These are phyloP conservation scores for Colletotrichum limetticola DNA, from an alignment of 2,329 filamentous ascomycete genomes.

Conservation along the genomic window DNA sequence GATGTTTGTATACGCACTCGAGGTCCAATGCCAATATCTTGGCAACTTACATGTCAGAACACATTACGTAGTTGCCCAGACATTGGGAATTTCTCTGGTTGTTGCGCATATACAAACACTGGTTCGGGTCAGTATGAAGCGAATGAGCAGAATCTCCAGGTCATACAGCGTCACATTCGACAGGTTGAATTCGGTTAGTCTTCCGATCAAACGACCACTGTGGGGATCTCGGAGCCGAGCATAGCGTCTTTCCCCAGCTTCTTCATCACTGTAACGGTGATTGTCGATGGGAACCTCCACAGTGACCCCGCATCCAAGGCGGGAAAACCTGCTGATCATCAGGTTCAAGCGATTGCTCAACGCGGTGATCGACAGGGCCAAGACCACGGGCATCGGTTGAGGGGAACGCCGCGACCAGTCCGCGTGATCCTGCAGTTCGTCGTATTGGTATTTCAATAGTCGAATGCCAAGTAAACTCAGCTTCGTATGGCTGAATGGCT, in stretches of 20 bases:
- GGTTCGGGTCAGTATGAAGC: background rate
- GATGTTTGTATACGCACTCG: background rate
- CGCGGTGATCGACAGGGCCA: background rate
- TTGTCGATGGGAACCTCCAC: background rate
- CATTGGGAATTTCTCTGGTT: background rate
- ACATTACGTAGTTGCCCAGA: background rate
- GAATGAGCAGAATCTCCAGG: background rate
- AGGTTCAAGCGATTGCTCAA: background rate
- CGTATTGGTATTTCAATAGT: background rate
- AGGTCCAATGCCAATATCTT: background rate
- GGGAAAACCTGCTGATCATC: constrained; percentile 5
- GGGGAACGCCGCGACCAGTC: background rate
- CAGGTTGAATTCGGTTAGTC: background rate
- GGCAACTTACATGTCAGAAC: background rate
- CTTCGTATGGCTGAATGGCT: background rate
- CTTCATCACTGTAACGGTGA: background rate
- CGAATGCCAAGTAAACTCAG: background rate
- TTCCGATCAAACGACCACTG: background rate
- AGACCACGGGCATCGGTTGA: background rate
- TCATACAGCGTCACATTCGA: background rate
- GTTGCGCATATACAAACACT: background rate
- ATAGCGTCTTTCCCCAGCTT: background rate
- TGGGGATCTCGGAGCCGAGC: constrained; percentile 11
- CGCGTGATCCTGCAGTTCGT: background rate
- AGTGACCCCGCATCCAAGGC: background rate